Percentiles rank a stretch among this genome's conserved stretches.
Conservation (phyloP, 441 rosid genomes). For the Codiaeum variegatum region DNA sequence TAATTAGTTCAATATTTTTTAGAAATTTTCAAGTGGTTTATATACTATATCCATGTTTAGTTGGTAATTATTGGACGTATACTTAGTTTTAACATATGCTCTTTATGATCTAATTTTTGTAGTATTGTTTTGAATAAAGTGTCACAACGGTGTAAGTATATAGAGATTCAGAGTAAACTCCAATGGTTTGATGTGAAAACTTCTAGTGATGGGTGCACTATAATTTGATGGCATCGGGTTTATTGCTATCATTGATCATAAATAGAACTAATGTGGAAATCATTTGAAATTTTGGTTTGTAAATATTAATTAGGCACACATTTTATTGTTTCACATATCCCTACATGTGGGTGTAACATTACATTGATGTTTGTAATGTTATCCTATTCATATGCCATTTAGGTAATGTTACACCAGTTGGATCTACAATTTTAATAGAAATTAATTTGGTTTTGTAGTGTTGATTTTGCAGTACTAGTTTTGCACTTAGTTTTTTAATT, state of each 20-base stretch:
- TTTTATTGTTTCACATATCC: background rate
- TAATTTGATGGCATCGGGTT: constrained; percentile 93
- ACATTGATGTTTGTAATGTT: background rate
- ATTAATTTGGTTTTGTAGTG: too few species aligned
- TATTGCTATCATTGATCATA: constrained; percentile 18
- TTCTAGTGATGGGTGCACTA: constrained; percentile 99
- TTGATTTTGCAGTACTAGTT: too few species aligned
- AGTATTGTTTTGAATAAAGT: background rate
- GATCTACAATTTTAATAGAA: too few species aligned
- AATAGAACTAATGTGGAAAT: constrained; percentile 9
- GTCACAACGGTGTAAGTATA: constrained; percentile 55
- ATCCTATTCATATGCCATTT: background rate
- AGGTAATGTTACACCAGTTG: too few species aligned
- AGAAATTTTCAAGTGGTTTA: too few species aligned
- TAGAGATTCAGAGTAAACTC: constrained; percentile 96
- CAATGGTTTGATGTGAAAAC: constrained; percentile 98
- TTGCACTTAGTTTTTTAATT: too few species aligned
- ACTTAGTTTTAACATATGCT: background rate
- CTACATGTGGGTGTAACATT: background rate
- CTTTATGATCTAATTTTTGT: background rate
- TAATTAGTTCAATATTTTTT: too few species aligned
- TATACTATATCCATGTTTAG: background rate
- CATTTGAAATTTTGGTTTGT: background rate
- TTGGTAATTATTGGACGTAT: constrained; percentile 4
- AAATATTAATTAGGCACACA: background rate